phyloP scores from a whole-genome alignment of 306 rosid species.

The Argentina anserina region DNA sequence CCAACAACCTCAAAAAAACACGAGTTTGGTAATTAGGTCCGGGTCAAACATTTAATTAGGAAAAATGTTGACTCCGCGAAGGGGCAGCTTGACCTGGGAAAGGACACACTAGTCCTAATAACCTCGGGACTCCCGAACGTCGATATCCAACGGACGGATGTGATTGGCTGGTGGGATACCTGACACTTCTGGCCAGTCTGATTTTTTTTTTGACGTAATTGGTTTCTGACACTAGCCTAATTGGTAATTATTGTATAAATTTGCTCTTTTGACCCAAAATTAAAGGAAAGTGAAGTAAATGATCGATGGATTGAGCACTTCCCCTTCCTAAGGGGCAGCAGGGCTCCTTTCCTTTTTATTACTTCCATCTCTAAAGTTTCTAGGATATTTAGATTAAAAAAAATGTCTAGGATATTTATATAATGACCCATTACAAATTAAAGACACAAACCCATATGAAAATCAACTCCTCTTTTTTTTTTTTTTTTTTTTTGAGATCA shows the following conservation, averaged over 20 bases:
- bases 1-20: conserved; percentile 2
- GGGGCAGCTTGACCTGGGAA: background rate
- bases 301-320: background rate
- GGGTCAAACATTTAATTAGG: background rate
- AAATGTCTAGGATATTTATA: too few relatives aligned
- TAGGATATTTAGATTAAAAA: background rate
- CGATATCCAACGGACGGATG: background rate
- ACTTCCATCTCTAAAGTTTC: background rate
- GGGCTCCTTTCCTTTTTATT: background rate
- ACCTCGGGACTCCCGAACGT: background rate
- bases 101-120: background rate
- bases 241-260: background rate
- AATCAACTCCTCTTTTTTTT: too few relatives aligned
- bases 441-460: background rate
- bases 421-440: background rate
- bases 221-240: background rate
- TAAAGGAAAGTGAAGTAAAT: too few relatives aligned
- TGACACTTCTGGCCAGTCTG: background rate
- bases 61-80: background rate
- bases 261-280: background rate
- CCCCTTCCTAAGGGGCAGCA: too few relatives aligned
- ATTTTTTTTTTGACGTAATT: background rate
- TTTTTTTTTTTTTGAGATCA: too few relatives aligned
- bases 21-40: background rate
- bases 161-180: background rate